phyloP scores from a whole-genome alignment of 495 filamentous ascomycete species.

The Hypoxylon crocopeplum region DNA sequence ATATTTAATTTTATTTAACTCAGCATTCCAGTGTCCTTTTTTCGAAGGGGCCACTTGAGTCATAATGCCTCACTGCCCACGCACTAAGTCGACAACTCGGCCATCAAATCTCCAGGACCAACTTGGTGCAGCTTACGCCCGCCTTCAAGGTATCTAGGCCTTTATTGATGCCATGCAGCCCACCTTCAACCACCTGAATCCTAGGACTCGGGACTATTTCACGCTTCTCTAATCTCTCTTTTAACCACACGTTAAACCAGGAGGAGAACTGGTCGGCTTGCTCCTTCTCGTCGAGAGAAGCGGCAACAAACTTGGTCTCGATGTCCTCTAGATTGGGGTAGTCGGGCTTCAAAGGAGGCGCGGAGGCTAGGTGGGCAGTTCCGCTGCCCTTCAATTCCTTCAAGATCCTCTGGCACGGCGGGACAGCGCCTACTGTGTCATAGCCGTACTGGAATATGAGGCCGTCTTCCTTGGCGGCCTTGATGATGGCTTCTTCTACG shows the following conservation, averaged over 20 bases:
- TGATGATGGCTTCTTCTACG: conserved; percentile 53
- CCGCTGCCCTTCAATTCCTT: conserved; percentile 34
- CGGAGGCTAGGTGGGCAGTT: conserved; percentile 47
- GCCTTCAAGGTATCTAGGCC: conserved; percentile 49
- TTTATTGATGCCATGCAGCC: conserved; percentile 51
- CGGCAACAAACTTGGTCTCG: conserved; percentile 50
- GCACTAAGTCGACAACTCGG: no score
- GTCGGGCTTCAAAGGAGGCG: conserved; percentile 41
- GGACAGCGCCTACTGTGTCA: conserved; percentile 46
- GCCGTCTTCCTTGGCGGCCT: conserved; percentile 50
- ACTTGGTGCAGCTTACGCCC: conserved; percentile 54
- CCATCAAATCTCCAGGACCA: conserved; percentile 21
- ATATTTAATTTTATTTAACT: no score
- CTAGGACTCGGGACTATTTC: conserved; percentile 55
- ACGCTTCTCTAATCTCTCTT: conserved; percentile 48
- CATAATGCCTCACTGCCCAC: no score
- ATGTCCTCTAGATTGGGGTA: conserved; percentile 45
- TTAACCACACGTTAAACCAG: conserved; percentile 53
- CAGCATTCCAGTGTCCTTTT: no score
- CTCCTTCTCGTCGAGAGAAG: conserved; percentile 44
- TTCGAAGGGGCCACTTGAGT: no score
- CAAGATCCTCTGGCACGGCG: conserved; percentile 16
- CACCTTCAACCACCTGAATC: conserved; percentile 51
- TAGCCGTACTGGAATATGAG: conserved; percentile 51
- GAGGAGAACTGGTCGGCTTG: conserved; percentile 46